Percentiles rank a stretch among this genome's conserved stretches.
Evolutionary conservation across 208 protist genomes (phyloP).

Genomic region (Trypanosoma congolense): DNA sequence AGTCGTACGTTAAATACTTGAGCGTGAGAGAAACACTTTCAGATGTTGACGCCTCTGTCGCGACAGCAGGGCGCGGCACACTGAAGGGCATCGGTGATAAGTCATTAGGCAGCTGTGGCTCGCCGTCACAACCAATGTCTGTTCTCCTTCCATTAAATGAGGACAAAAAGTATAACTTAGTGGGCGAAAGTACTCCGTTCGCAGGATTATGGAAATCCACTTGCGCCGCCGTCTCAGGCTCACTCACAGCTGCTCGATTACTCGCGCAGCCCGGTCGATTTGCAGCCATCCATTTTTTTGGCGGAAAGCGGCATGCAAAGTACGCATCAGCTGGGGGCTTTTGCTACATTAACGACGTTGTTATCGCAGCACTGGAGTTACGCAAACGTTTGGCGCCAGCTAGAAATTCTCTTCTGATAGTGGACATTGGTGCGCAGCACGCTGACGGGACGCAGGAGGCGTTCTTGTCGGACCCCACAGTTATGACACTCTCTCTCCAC

Average conservation of each 20-base stretch:
- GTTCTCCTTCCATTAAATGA: conserved; percentile 25
- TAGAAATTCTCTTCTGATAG: conserved; percentile 91
- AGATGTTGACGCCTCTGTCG: conserved; percentile 30
- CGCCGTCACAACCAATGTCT: conserved; percentile 9
- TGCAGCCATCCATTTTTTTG: conserved; percentile 97
- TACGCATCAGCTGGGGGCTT: conserved; percentile 90
- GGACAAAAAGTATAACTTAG: conserved; percentile 33
- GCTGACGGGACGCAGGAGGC: conserved; percentile 97
- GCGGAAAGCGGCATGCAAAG: conserved; percentile 94
- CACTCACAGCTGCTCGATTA: conserved; percentile 35
- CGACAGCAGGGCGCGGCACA: conserved; percentile 9
- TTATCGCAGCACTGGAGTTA: conserved; percentile 96
- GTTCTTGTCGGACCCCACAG: conserved; percentile 95
- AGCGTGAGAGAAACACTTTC: conserved; percentile 35
- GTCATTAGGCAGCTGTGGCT: not conserved
- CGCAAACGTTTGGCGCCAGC: conserved; percentile 58
- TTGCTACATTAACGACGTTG: conserved; percentile 99
- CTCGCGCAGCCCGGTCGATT: conserved; percentile 26
- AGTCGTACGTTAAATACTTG: conserved; percentile 36
- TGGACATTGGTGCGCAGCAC: conserved; percentile 98
- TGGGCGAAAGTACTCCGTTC: conserved; percentile 30
- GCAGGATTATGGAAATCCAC: conserved; percentile 42
- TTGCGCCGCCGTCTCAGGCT: conserved; percentile 33
- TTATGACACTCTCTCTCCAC: conserved; percentile 98
- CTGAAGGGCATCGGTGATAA: conserved; percentile 18